Evolutionary conservation across 2,329 filamentous ascomycete species (phyloP).

Genomic region (Nannizziopsis barbatae): DNA sequence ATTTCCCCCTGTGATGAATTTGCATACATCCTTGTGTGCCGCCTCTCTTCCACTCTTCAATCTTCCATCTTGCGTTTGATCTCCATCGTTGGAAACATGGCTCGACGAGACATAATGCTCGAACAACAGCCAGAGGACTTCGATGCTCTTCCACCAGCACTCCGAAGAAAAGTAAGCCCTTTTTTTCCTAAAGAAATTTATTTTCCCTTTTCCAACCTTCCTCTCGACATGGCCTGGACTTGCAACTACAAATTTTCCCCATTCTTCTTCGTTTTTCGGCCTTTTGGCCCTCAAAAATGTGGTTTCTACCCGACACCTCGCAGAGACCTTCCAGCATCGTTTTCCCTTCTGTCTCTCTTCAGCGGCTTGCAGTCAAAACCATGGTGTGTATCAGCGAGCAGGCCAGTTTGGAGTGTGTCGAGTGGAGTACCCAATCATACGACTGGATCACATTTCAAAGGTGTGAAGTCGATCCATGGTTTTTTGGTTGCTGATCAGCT

Average conservation of each 20-base stretch:
- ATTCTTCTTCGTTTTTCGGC: not conserved
- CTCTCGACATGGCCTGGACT: not conserved
- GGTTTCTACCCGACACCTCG: not conserved
- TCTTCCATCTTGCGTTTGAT: not conserved
- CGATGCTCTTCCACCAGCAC: conserved; percentile 44
- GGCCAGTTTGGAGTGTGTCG: not conserved
- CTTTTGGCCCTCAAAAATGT: not conserved
- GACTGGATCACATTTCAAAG: not conserved
- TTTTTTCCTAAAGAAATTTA: conserved; percentile 1
- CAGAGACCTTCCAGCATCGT: not conserved
- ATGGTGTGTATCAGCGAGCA: not conserved
- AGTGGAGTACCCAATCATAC: conserved; percentile 3
- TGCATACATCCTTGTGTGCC: not conserved
- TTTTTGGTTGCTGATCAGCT: conserved; percentile 2
- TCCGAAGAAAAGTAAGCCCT: conserved; percentile 47
- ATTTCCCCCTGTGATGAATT: not conserved
- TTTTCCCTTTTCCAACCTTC: not conserved
- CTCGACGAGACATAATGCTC: not conserved
- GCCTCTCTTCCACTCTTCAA: not conserved
- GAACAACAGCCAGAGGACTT: conserved; percentile 30
- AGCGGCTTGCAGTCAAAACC: not conserved
- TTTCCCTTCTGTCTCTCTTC: not conserved
- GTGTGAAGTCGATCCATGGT: conserved; percentile 1
- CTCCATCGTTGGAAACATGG: not conserved
- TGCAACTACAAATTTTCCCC: not conserved